Base-by-base conservation (phyloP, 495 filamentous ascomycete genomes). In the Lasiosphaeria ovina region DNA sequence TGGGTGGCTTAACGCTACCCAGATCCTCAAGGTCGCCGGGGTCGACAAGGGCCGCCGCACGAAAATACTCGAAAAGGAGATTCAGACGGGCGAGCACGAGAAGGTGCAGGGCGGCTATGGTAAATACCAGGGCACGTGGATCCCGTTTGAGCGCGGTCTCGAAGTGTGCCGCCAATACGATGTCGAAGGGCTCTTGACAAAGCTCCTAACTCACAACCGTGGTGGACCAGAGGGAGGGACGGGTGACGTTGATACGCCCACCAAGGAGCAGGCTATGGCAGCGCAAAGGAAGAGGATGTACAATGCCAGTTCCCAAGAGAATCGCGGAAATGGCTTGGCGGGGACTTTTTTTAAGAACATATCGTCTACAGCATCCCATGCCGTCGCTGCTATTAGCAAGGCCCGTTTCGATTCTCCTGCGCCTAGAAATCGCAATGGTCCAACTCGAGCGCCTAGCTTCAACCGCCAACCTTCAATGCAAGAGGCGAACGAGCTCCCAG, bases 211-310 rank as follows among this genome's bases (percentile, higher is more conserved):
- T 51, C 94, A 97, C 71, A 91, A 96, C 72, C 89, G 93, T 79
- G 86, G 81, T 57, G 86, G 82, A 57, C 84, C 87, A 58, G 91
- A 93, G 58, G 91, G 90, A 3, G 82, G 83, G n/a, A 78, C 78
- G 3, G 74, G 79, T 61, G 71, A 87, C 52, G 81, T 92, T 54
- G 87, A 96, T 58, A 98, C 94, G 4, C 94, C 94, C 0, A 98
- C 94, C n/a, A 98, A 98, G 72, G 94, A 98, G 75, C 94, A 98
- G 74, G 94, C 94, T 55, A 96, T 97, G 94, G 95, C 94, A 34
- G 95, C 95, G 12, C 92, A 96, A 71, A 80, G 94, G 59, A 98
- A 98, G 70, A 84, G 93, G 58, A 83, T 92, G 79, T 90, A 97
- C 67, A 95, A 89, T 65, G 85, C 85, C 24, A 83, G 82, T 47